Evolutionary conservation across 768 basidiomycete species (phyloP), one percentile per base, ranked within the genome.

Genomic region (Lactifluus piperatus): DNA sequence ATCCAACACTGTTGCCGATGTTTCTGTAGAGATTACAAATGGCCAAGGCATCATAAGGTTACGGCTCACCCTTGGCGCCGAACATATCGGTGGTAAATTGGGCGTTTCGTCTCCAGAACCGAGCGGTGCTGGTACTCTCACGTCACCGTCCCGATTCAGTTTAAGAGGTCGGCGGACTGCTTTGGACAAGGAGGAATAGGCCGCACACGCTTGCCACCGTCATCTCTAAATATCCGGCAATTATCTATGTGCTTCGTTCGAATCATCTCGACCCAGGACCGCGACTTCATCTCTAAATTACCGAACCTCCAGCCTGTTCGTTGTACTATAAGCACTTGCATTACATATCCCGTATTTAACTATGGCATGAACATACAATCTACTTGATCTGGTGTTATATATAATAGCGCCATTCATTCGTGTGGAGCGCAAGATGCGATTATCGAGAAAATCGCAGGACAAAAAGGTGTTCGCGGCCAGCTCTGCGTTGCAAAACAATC

Each of bases 391-490:
- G 11, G n/a, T 20, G 13, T 14, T n/a, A 6, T 34, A 24, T n/a
- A n/a, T n/a, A n/a, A 44, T 44, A 20, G 27, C 47, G 30, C 13
- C 20, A 46, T 27, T 26, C 14, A 16, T 46, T 32, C 14, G 9
- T 18, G 37, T 9, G 8, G 30, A n/a, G 39, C 36, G 4, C 51
- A 39, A 5, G 14, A 30, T 18, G n/a, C 4, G 41, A 54, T 46
- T 36, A 64, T 34, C 76, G 70, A 57, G 68, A 60, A 68, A 92
- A 88, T 10, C 82, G 75, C 22, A 94, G 63, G 20, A 94, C 79
- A 62, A 77, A 86, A 7, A 97, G 75, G 65, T 85, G 80, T 68
- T 97, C 94, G 22, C 84, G 73, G 9, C 94, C 91, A 9, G 91
- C 92, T 54, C 89, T 77, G n/a, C 94, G 81, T 66, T 85, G 81